phyloP scores from a whole-genome alignment of 2,329 filamentous ascomycete genomes.

The Lizonia empirigonia region DNA sequence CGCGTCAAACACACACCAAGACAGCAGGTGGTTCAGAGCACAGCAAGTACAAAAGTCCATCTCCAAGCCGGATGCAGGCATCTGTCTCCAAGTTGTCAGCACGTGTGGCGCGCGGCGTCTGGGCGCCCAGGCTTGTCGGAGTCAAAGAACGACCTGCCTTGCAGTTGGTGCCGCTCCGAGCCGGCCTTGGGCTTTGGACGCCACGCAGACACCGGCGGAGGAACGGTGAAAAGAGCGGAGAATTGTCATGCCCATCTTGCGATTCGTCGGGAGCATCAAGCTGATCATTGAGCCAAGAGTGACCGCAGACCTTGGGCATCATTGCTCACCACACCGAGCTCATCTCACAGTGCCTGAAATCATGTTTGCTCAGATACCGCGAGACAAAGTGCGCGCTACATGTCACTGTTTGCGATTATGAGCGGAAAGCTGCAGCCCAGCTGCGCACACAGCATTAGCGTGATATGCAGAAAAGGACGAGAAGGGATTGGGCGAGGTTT shows the following conservation, averaged over 20 bases:
- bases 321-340: background rate
- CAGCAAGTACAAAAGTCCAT: background rate
- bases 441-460: background rate
- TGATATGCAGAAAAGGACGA: background rate
- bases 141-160: slow-evolving; percentile 15
- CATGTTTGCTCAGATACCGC: background rate
- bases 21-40: background rate
- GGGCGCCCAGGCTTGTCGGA: slow-evolving; percentile 22
- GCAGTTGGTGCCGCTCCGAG: slow-evolving; percentile 18
- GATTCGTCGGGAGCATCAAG: slow-evolving; percentile 2
- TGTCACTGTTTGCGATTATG: background rate
- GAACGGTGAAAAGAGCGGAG: slow-evolving; percentile 12
- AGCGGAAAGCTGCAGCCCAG: background rate
- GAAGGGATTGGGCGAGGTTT: background rate
- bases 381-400: background rate
- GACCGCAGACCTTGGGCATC: background rate
- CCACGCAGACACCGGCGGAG: slow-evolving; percentile 4
- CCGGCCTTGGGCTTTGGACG: slow-evolving; percentile 10
- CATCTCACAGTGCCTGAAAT: background rate
- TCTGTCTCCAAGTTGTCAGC: slow-evolving; percentile 15
- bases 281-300: slow-evolving; percentile 1
- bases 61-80: slow-evolving; percentile 23
- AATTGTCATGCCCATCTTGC: slow-evolving; percentile 9
- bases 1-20: background rate
- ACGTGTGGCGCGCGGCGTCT: slow-evolving; percentile 24